A percentile compares a stretch with the other conserved stretches of the same genome.
These are phyloP conservation scores for Murraya paniculata DNA, from an alignment of 345 rosid species.

Conservation along the genomic window DNA sequence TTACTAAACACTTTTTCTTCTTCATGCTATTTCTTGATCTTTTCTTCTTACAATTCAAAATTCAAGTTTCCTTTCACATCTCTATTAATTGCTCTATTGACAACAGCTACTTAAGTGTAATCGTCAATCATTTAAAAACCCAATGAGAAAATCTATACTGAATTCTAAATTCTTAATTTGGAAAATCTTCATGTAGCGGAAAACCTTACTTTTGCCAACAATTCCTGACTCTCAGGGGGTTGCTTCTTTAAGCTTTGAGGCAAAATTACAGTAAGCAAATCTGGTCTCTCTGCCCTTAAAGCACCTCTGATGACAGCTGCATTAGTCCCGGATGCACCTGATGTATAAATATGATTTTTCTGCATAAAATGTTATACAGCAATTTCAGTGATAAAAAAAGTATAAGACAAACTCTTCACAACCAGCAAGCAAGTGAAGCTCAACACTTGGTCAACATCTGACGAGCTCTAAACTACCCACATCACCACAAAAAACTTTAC, in stretches of 20 bases:
- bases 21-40: neutral
- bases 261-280: conserved; percentile 84
- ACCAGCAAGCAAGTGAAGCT: neutral
- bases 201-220: conserved; percentile 69
- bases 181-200: neutral
- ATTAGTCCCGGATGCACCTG: conserved; percentile 98
- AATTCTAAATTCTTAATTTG: neutral
- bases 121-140: neutral
- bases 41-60: neutral
- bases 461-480: conserved; percentile 8
- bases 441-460: neutral
- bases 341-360: conserved; percentile 97
- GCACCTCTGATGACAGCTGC: conserved; percentile 99
- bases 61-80: neutral
- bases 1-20: neutral
- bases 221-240: conserved; percentile 96
- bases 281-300: conserved; percentile 90
- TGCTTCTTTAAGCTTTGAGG: conserved; percentile 93
- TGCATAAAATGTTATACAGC: conserved; percentile 34
- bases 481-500: neutral
- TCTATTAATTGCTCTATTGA: too few species aligned
- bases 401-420: neutral
- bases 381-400: conserved; percentile 18
- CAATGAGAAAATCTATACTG: neutral
- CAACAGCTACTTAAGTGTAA: neutral